Evolutionary conservation across 176 grass and related monocot species (phyloP), one percentile per base, ranked within the genome.

Genomic region (Puya raimondii): DNA sequence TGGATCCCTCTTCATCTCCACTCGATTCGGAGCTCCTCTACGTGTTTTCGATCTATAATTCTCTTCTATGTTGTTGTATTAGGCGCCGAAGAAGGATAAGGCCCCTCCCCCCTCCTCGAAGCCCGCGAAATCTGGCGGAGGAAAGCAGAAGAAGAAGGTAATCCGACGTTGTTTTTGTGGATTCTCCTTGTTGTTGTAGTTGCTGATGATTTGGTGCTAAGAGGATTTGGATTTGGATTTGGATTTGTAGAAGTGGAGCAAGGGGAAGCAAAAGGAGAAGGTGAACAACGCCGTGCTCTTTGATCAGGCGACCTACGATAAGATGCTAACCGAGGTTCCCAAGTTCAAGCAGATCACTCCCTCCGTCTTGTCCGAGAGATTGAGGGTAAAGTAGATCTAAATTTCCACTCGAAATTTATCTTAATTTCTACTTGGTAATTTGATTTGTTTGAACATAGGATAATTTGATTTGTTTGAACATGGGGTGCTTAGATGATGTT

Each of bases 121-220:
- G 66, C 75, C 75, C 2, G 75, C 75, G 16, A 77, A 77, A 63
- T 77, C 74, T 8, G 74, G 74, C 1, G 74, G 74, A 58, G 74
- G 74, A n/a, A 77, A 77, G 74, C 74, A 77, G 65, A 77, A 77
- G 65, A 77, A 77, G 74, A 77, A 77, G 74, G 74, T 70, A 15
- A 53, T 27, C 22, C 13, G 8, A 23, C 49, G 12, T 52, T 17
- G 12, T 63, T 51, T 6, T n/a, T 53, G 49, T 47, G 51, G 74
- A 25, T 11, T 42, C 33, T 42, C 33, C 5, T 29, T 53, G n/a
- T 22, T 4, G 56, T 50, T 66, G 20, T 59, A 0, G 11, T n/a
- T 25, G 16, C 4, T 15, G 12, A 23, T 42, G 23, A 49, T 10
- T 75, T 66, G 57, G 33, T 51, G 64, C 12, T 11, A 51, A 13